Conservation (phyloP, 371 early-diverging fungal genomes). For the Lichtheimia ornata region DNA sequence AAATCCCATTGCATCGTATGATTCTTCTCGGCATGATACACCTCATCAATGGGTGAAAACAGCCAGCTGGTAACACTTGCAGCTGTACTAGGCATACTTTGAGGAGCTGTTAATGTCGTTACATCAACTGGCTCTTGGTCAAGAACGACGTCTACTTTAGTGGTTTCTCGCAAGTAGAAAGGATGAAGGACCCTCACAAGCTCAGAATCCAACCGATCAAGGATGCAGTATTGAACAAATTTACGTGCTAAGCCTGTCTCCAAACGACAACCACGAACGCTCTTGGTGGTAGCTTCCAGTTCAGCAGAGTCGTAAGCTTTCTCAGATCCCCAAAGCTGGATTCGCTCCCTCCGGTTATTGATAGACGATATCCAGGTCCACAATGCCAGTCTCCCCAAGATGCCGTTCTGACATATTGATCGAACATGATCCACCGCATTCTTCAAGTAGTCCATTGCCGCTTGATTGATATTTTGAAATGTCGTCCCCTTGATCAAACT, state of each 20-base stretch:
- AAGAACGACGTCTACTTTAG: no score
- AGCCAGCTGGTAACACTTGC: slow-evolving; percentile 36
- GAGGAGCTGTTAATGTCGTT: no score
- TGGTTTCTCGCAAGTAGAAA: slow-evolving; percentile 26
- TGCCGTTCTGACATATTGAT: slow-evolving; percentile 16
- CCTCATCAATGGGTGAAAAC: slow-evolving; percentile 57
- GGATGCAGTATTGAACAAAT: slow-evolving; percentile 33
- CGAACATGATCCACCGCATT: slow-evolving; percentile 14
- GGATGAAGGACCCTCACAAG: slow-evolving; percentile 13
- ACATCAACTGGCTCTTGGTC: no score
- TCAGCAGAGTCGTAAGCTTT: slow-evolving; percentile 23
- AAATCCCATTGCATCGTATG: slow-evolving; percentile 23
- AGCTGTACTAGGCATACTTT: neutral
- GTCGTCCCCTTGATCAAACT: slow-evolving; percentile 1
- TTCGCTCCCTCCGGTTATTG: slow-evolving; percentile 16
- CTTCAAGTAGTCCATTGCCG: slow-evolving; percentile 9
- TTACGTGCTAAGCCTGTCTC: slow-evolving; percentile 42
- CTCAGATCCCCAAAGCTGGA: slow-evolving; percentile 8
- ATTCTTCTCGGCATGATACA: slow-evolving; percentile 49
- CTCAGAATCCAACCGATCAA: slow-evolving; percentile 15
- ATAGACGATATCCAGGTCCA: slow-evolving; percentile 25
- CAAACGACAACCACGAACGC: slow-evolving; percentile 23
- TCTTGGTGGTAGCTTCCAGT: slow-evolving; percentile 17
- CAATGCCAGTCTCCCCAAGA: slow-evolving; percentile 30
- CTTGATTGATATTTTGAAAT: slow-evolving; percentile 5